Evolutionary conservation across 306 rosid genomes (phyloP).

Genomic region (Biancaea sappan): DNA sequence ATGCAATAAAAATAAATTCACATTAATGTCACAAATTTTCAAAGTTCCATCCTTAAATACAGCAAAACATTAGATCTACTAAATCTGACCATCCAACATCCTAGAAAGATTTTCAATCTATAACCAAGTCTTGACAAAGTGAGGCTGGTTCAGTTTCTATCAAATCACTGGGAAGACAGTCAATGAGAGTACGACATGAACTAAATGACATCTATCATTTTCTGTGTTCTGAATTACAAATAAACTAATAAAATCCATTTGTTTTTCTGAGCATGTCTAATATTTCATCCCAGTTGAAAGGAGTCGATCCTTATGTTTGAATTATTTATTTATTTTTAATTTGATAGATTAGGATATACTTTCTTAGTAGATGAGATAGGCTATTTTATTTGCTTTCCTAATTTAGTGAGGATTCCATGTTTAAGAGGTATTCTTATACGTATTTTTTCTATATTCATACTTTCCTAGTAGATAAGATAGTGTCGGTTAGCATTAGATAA

Average conservation of each 20-base stretch:
- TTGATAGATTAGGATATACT: too few species aligned
- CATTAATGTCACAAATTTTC: background rate
- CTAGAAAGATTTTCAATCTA: background rate
- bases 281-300: too few species aligned
- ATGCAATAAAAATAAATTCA: background rate
- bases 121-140: conserved; percentile 2
- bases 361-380: too few species aligned
- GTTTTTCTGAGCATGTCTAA: background rate
- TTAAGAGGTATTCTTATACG: too few species aligned
- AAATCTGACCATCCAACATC: background rate
- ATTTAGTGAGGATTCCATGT: too few species aligned
- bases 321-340: too few species aligned
- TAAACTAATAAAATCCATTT: conserved; percentile 14
- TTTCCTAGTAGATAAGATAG: too few species aligned
- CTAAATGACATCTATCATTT: conserved; percentile 16
- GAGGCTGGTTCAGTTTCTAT: conserved; percentile 13
- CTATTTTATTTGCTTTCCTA: too few species aligned
- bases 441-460: too few species aligned
- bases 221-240: conserved; percentile 20
- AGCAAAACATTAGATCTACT: conserved; percentile 13
- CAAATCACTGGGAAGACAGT: background rate
- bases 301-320: too few species aligned
- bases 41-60: background rate
- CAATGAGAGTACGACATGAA: background rate
- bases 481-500: too few species aligned